phyloP scores from a whole-genome alignment of 2,329 filamentous ascomycete species.

The Arthrobotrys entomopaga region DNA sequence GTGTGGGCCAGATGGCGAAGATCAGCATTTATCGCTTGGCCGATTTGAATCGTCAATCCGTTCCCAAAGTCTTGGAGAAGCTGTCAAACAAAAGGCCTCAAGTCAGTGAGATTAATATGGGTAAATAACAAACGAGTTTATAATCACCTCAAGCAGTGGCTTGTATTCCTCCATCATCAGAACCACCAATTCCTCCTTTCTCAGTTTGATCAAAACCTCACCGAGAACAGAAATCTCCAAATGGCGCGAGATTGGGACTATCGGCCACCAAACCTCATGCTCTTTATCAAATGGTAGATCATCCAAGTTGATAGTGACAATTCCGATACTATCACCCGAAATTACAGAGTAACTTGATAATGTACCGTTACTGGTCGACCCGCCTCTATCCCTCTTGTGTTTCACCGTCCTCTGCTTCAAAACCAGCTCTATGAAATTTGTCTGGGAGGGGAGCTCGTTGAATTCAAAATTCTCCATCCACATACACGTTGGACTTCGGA shows the following conservation, averaged over 20 bases:
- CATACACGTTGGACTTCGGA: constrained; percentile 77
- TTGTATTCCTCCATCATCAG: constrained; percentile 87
- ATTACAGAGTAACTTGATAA: constrained; percentile 54
- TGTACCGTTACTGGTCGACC: constrained; percentile 55
- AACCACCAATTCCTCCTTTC: constrained; percentile 81
- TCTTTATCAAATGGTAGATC: constrained; percentile 71
- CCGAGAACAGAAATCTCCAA: constrained; percentile 70
- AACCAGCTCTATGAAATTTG: constrained; percentile 76
- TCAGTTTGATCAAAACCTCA: constrained; percentile 72
- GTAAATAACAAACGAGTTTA: not conserved
- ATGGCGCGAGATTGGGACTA: constrained; percentile 66
- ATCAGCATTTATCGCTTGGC: constrained; percentile 79
- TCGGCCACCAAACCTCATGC: constrained; percentile 74
- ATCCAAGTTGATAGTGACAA: constrained; percentile 79
- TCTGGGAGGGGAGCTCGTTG: constrained; percentile 74
- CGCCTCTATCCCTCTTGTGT: constrained; percentile 61
- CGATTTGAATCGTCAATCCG: constrained; percentile 84
- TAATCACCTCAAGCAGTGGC: constrained; percentile 72
- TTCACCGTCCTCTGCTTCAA: constrained; percentile 71
- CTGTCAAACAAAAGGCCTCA: constrained; percentile 28
- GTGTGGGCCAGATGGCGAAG: constrained; percentile 84
- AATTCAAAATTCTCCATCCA: constrained; percentile 87
- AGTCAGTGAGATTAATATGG: constrained; percentile 59
- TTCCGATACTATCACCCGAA: constrained; percentile 65
- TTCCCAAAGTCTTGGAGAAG: constrained; percentile 85